Evolutionary conservation across 2,329 filamentous ascomycete species (phyloP).

Genomic region (Mycosphaerella arachidis): DNA sequence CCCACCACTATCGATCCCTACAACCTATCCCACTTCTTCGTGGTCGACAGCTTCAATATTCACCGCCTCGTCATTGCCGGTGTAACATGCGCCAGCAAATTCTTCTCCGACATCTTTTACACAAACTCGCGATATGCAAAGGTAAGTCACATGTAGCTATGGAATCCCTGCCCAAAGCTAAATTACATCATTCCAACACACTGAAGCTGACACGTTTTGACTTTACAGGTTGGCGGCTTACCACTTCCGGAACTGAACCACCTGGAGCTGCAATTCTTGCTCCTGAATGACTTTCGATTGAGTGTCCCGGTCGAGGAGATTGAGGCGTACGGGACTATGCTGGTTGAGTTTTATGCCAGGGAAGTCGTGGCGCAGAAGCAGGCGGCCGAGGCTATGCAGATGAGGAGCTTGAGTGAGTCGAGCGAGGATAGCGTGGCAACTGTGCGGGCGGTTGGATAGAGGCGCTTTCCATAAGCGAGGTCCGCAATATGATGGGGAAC

Average conservation of each 20-base stretch:
- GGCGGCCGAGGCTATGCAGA: constrained; percentile 27
- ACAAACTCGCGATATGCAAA: constrained; percentile 99
- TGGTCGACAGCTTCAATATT: constrained; percentile 98
- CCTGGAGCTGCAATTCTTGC: constrained; percentile 88
- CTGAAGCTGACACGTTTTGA: constrained; percentile 1
- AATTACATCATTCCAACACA: neutral
- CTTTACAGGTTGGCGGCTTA: constrained; percentile 77
- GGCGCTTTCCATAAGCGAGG: neutral
- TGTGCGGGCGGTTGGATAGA: constrained; percentile 22
- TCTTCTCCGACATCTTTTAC: constrained; percentile 98
- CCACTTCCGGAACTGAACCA: constrained; percentile 92
- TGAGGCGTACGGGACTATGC: constrained; percentile 95
- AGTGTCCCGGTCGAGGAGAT: constrained; percentile 91
- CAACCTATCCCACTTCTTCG: constrained; percentile 69
- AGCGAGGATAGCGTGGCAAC: constrained; percentile 30
- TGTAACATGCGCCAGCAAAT: constrained; percentile 97
- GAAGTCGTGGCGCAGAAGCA: constrained; percentile 71
- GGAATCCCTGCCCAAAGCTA: neutral
- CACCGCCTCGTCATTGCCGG: constrained; percentile 94
- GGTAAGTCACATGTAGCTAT: constrained; percentile 52
- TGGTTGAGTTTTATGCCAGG: constrained; percentile 94
- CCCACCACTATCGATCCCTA: constrained; percentile 43
- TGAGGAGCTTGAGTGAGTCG: constrained; percentile 30
- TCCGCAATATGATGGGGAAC: neutral
- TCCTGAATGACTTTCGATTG: constrained; percentile 93